phyloP scores from a whole-genome alignment of 306 rosid genomes.

The Gillenia trifoliata region DNA sequence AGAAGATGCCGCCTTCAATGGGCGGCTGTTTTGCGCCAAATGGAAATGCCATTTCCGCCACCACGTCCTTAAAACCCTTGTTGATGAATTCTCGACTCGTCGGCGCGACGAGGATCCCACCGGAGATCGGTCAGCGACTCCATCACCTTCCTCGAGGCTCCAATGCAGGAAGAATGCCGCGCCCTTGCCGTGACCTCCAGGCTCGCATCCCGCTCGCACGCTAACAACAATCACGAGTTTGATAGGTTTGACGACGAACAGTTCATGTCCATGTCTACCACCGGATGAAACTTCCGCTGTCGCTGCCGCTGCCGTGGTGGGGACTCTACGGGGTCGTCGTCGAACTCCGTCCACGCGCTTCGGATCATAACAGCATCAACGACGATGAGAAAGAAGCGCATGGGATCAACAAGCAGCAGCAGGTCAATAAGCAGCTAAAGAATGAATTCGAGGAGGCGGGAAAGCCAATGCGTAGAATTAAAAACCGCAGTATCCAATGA shows the following conservation, averaged over 20 bases:
- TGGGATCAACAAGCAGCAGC: neutral
- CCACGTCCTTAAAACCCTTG: slow-evolving; percentile 43
- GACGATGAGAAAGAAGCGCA: slow-evolving; percentile 46
- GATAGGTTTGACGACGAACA: slow-evolving; percentile 81
- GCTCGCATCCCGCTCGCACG: neutral
- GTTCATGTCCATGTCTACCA: slow-evolving; percentile 69
- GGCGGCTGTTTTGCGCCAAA: slow-evolving; percentile 28
- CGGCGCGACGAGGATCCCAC: slow-evolving; percentile 64
- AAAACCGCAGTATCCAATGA: slow-evolving; percentile 31
- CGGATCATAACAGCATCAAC: slow-evolving; percentile 71
- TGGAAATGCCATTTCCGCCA: neutral
- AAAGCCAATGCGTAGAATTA: slow-evolving; percentile 53
- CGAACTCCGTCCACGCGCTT: slow-evolving; percentile 73
- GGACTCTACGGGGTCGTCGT: slow-evolving; percentile 40
- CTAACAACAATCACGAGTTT: slow-evolving; percentile 34
- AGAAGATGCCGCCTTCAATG: slow-evolving; percentile 38
- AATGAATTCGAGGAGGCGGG: slow-evolving; percentile 60
- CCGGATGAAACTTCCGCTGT: slow-evolving; percentile 49
- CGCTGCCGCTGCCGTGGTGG: slow-evolving; percentile 20
- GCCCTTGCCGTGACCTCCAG: slow-evolving; percentile 1
- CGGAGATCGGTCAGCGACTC: slow-evolving; percentile 80
- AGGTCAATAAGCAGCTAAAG: slow-evolving; percentile 23
- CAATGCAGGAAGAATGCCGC: slow-evolving; percentile 53
- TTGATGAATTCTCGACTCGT: slow-evolving; percentile 82
- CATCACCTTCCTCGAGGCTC: slow-evolving; percentile 55